Evolutionary conservation across 2,329 filamentous ascomycete species (phyloP).

Genomic region (Gyromitra esculenta): DNA sequence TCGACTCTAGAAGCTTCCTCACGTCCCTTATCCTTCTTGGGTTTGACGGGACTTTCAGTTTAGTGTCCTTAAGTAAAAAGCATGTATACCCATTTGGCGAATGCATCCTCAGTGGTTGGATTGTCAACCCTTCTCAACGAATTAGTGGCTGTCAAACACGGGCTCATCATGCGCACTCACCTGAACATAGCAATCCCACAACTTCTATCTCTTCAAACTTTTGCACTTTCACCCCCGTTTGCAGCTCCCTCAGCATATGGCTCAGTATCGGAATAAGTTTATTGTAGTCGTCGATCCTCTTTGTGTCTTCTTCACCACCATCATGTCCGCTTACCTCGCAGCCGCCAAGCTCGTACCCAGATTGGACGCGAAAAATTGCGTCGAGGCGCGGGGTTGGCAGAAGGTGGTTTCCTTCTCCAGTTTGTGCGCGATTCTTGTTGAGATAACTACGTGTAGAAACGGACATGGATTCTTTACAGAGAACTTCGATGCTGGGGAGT

Average conservation of each 20-base stretch:
- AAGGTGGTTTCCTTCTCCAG: slow-evolving; percentile 18
- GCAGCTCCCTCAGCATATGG: slow-evolving; percentile 15
- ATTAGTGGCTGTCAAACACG: neutral
- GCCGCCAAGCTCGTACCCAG: slow-evolving; percentile 22
- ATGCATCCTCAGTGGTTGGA: slow-evolving; percentile 18
- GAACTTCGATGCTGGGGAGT: slow-evolving; percentile 23
- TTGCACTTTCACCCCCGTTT: neutral
- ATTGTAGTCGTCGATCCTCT: slow-evolving; percentile 26
- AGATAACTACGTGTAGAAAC: slow-evolving; percentile 3
- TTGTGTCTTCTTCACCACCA: slow-evolving; percentile 19
- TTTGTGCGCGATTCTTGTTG: slow-evolving; percentile 14
- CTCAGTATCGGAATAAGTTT: slow-evolving; percentile 15
- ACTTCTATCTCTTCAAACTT: neutral
- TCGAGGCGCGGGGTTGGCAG: slow-evolving; percentile 17
- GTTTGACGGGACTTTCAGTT: slow-evolving; percentile 3
- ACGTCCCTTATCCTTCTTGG: slow-evolving; percentile 9
- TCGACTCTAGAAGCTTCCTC: neutral
- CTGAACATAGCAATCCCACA: slow-evolving; percentile 23
- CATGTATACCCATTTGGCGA: slow-evolving; percentile 10
- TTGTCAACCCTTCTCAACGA: slow-evolving; percentile 8
- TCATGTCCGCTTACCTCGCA: slow-evolving; percentile 25
- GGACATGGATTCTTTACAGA: slow-evolving; percentile 16
- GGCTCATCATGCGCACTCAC: neutral
- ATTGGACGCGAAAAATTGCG: slow-evolving; percentile 4
- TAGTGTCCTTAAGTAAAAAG: neutral